Percentiles rank a stretch among this genome's conserved stretches.
These are phyloP conservation scores for Fusarium sp. DNA, from an alignment of 2,329 filamentous ascomycete species.

Conservation along the genomic window DNA sequence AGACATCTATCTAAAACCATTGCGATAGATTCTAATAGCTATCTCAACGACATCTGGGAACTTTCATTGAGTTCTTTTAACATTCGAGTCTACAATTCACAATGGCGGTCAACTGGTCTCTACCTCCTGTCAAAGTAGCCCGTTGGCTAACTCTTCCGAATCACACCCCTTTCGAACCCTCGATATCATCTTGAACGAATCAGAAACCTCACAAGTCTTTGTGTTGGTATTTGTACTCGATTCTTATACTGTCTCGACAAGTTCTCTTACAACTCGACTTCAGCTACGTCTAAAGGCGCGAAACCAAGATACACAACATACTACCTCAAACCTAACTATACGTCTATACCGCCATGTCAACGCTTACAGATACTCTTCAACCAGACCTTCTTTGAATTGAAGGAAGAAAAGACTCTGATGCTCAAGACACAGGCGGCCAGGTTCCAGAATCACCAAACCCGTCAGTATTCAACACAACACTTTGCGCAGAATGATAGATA, in stretches of 20 bases:
- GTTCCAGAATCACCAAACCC: not conserved
- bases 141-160: not conserved
- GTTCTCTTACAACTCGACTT: not conserved
- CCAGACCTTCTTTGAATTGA: not conserved
- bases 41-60: not conserved
- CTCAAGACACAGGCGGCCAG: not conserved
- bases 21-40: not conserved
- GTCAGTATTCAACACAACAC: not conserved
- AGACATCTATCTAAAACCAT: not conserved
- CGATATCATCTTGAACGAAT: not conserved
- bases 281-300: not conserved
- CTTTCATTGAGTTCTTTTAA: not conserved
- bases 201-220: not conserved
- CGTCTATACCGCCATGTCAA: too few relatives aligned
- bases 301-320: not conserved
- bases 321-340: not conserved
- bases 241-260: too few relatives aligned
- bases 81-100: not conserved
- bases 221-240: not conserved
- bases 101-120: not conserved
- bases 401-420: too few relatives aligned
- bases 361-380: not conserved
- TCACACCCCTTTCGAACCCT: not conserved
- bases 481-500: not conserved
- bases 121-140: not conserved